phyloP scores from a whole-genome alignment of 2,329 filamentous ascomycete species.

The Venturia oleaginea region DNA sequence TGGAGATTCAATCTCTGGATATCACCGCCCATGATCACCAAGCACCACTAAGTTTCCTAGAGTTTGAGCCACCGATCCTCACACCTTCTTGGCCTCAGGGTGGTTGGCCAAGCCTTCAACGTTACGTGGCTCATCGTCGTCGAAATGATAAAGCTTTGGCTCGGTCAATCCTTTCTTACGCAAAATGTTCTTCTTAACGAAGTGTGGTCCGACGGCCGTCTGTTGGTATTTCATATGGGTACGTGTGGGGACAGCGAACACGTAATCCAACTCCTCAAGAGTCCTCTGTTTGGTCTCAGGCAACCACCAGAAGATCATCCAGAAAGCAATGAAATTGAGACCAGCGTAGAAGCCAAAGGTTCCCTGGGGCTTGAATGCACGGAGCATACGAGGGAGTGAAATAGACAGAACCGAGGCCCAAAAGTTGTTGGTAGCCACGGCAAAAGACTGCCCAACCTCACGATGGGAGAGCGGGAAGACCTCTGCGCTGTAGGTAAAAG shows the following conservation, averaged over 20 bases:
- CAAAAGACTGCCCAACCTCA: conserved; percentile 62
- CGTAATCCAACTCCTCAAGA: conserved; percentile 41
- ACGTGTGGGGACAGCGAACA: conserved; percentile 38
- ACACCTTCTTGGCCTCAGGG: neutral
- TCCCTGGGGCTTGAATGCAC: conserved; percentile 41
- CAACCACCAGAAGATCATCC: conserved; percentile 55
- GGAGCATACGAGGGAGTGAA: conserved; percentile 52
- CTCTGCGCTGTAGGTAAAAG: conserved; percentile 60
- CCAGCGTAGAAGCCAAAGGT: conserved; percentile 54
- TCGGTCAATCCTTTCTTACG: conserved; percentile 25
- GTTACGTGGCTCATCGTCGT: conserved; percentile 15
- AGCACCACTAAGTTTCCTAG: too few species aligned
- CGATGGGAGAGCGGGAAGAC: conserved; percentile 62
- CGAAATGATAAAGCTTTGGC: conserved; percentile 31
- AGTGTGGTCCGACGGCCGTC: conserved; percentile 35
- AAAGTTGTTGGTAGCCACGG: conserved; percentile 57
- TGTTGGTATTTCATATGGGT: conserved; percentile 33
- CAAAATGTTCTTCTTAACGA: conserved; percentile 36
- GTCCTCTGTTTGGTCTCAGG: conserved; percentile 41
- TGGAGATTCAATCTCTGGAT: neutral
- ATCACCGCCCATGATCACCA: neutral
- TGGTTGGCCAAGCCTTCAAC: neutral
- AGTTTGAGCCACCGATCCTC: neutral
- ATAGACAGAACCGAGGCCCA: conserved; percentile 52
- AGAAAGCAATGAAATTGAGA: conserved; percentile 50